Percentiles rank a stretch among this genome's conserved stretches.
Evolutionary conservation across 345 rosid species (phyloP).

Genomic region (Reutealis trisperma): DNA sequence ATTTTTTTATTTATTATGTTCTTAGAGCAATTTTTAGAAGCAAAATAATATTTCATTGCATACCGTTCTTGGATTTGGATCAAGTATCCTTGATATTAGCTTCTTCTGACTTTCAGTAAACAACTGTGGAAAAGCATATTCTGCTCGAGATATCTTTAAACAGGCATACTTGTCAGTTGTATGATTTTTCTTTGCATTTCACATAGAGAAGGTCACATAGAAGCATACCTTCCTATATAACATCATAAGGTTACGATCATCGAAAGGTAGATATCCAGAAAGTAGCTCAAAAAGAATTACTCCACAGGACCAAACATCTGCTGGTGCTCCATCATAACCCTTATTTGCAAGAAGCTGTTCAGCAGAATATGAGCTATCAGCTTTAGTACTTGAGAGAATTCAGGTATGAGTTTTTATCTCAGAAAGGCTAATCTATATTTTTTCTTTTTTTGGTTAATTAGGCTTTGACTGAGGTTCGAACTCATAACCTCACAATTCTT

Average conservation of each 20-base stretch:
- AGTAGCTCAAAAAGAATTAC: conserved; percentile 85
- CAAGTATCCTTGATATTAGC: conserved; percentile 68
- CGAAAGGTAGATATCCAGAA: conserved; percentile 73
- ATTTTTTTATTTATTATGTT: neutral
- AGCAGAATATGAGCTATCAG: conserved; percentile 23
- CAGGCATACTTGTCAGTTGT: conserved; percentile 4
- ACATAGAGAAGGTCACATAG: neutral
- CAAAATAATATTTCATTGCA: neutral
- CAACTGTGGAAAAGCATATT: conserved; percentile 59
- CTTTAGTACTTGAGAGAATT: conserved; percentile 6
- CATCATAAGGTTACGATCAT: conserved; percentile 66
- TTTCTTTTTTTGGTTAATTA: too few relatives aligned
- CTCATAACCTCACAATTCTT: too few relatives aligned
- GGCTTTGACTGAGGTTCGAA: too few relatives aligned
- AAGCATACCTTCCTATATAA: conserved; percentile 65
- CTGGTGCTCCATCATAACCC: conserved; percentile 82
- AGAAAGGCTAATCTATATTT: neutral
- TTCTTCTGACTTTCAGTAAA: conserved; percentile 58
- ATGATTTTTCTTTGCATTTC: neutral
- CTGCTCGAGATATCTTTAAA: conserved; percentile 64
- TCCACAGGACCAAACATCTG: conserved; percentile 94
- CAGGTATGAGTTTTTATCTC: conserved; percentile 5
- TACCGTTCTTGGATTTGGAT: conserved; percentile 68
- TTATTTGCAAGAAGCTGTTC: conserved; percentile 68
- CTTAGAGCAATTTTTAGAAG: neutral